A percentile compares a stretch with the other conserved stretches of the same genome.
These are phyloP conservation scores for Hydnum rufescens DNA, from an alignment of 768 basidiomycete genomes.

Conservation along the genomic window DNA sequence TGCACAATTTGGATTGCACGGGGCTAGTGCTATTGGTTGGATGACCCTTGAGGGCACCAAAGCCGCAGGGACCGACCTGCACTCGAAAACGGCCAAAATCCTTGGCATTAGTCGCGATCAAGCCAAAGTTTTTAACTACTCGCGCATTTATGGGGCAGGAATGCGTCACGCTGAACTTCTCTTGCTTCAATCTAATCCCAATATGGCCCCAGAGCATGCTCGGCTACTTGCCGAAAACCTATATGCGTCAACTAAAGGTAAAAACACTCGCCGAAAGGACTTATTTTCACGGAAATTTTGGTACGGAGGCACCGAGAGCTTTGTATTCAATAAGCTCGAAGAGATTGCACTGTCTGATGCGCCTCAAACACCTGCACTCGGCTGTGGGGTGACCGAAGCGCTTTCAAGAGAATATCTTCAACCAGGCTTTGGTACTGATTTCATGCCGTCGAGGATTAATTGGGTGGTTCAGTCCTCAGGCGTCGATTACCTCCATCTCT, in stretches of 20 bases:
- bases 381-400: constrained; percentile 84
- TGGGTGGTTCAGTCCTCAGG: constrained; percentile 99
- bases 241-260: constrained; percentile 86
- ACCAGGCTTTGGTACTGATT: constrained; percentile 61
- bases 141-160: constrained; percentile 95
- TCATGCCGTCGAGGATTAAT: constrained; percentile 92
- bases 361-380: constrained; percentile 83
- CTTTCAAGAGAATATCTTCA: constrained; percentile 81
- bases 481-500: constrained; percentile 91
- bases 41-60: constrained; percentile 99
- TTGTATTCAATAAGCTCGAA: constrained; percentile 94
- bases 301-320: constrained; percentile 93
- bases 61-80: constrained; percentile 80
- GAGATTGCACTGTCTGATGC: constrained; percentile 73
- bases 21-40: constrained; percentile 94
- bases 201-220: constrained; percentile 59
- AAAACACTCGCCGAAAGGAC: constrained; percentile 56
- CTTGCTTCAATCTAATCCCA: constrained; percentile 65
- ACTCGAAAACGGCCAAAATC: constrained; percentile 89
- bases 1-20: constrained; percentile 91
- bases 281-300: constrained; percentile 75
- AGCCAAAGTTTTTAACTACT: constrained; percentile 98
- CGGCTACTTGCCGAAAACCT: constrained; percentile 63
- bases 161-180: constrained; percentile 83
- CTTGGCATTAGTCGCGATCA: constrained; percentile 83